phyloP scores from a whole-genome alignment of 805 yeast species.

The Teunomyces funiuensis region DNA sequence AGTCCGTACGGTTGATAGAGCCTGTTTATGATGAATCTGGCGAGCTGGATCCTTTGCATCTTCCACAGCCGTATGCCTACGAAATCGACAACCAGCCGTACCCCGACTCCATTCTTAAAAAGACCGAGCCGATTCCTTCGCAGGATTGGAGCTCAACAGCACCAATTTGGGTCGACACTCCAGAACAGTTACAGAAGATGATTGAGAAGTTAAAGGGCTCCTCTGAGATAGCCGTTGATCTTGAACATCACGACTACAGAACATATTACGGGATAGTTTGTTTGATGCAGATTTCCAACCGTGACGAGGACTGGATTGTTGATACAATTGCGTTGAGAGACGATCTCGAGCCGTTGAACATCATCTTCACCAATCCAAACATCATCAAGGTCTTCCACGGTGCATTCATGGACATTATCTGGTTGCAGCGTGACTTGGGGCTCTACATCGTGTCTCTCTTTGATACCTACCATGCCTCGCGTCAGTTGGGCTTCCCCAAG shows the following conservation, averaged over 20 bases:
- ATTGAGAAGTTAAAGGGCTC: conserved; percentile 48
- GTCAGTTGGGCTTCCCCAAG: conserved; percentile 73
- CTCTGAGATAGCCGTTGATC: conserved; percentile 82
- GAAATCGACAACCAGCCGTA: conserved; percentile 75
- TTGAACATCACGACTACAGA: conserved; percentile 93
- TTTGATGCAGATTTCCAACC: conserved; percentile 85
- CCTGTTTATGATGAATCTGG: conserved; percentile 28
- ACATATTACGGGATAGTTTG: conserved; percentile 89
- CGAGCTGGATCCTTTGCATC: conserved; percentile 52
- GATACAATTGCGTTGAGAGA: conserved; percentile 82
- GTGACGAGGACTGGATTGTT: conserved; percentile 80
- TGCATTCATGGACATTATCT: conserved; percentile 92
- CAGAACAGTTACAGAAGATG: conserved; percentile 53
- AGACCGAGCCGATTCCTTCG: conserved; percentile 47
- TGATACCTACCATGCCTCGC: conserved; percentile 91
- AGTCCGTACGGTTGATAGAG: conserved; percentile 38
- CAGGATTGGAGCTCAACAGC: conserved; percentile 63
- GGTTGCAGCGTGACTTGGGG: conserved; percentile 96
- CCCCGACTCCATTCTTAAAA: conserved; percentile 52
- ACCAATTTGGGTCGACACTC: conserved; percentile 72
- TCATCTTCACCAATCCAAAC: conserved; percentile 75
- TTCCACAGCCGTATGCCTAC: conserved; percentile 73
- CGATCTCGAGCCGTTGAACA: conserved; percentile 64
- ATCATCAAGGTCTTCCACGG: conserved; percentile 93
- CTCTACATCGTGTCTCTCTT: conserved; percentile 83